phyloP scores from a whole-genome alignment of 139 green algal genomes.

The Micractinium conductrix region DNA sequence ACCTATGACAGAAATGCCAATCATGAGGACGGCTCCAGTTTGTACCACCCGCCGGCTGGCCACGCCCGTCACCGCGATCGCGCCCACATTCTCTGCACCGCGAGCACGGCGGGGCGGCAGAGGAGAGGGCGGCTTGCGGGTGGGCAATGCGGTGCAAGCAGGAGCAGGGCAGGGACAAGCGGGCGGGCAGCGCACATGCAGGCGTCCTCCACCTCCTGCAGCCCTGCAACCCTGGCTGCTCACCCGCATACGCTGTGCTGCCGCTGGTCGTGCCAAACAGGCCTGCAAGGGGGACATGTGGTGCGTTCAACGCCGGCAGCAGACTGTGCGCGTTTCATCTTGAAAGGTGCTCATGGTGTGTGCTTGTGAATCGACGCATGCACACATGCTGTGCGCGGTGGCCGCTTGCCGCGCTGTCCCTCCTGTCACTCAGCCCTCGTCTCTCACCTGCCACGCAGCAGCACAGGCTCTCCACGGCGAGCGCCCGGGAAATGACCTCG shows the following conservation, averaged over 20 bases:
- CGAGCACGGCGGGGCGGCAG: neutral
- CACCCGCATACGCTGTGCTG: slow-evolving; percentile 61
- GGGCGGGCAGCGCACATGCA: neutral
- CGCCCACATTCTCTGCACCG: slow-evolving; percentile 33
- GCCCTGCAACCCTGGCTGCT: neutral
- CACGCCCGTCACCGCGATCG: slow-evolving; percentile 65
- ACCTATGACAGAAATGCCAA: slow-evolving; percentile 68
- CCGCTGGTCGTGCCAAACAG: slow-evolving; percentile 67
- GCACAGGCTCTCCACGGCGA: slow-evolving; percentile 56
- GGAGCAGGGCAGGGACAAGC: neutral
- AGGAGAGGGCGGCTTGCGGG: neutral
- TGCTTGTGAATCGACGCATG: too few relatives aligned
- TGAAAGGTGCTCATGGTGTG: too few relatives aligned
- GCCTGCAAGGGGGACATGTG: too few relatives aligned
- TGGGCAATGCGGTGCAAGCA: neutral
- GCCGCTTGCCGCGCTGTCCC: too few relatives aligned
- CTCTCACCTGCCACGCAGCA: slow-evolving; percentile 52
- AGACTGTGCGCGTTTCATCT: too few relatives aligned
- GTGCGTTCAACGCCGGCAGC: too few relatives aligned
- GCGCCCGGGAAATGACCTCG: slow-evolving; percentile 61
- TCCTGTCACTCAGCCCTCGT: too few relatives aligned
- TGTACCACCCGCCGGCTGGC: slow-evolving; percentile 67
- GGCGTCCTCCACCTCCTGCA: too few relatives aligned
- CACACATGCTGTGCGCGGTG: too few relatives aligned
- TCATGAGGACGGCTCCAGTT: slow-evolving; percentile 56